Evolutionary conservation across 1,284 basidiomycete genomes (phyloP).

Genomic region (Caloboletus inedulis): DNA sequence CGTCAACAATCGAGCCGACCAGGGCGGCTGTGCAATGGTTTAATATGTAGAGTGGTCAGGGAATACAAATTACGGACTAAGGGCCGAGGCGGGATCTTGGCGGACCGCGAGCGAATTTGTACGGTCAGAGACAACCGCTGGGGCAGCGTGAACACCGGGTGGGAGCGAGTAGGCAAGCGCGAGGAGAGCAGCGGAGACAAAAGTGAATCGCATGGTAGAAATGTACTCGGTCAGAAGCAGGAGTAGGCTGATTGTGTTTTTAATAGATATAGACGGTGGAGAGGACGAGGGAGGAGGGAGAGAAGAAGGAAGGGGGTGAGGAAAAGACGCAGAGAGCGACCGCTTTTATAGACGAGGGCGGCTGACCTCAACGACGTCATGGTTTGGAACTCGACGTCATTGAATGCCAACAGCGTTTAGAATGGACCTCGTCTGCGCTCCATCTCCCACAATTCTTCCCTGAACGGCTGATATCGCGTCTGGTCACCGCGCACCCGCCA

Average conservation of each 20-base stretch:
- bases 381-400: constrained; percentile 16
- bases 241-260: constrained; percentile 24
- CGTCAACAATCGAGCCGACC: fast-evolving
- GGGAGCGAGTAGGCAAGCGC: constrained; percentile 34
- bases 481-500: constrained; percentile 37
- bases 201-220: constrained; percentile 38
- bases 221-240: constrained; percentile 26
- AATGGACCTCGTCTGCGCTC: constrained; percentile 42
- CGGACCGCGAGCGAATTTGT: constrained; percentile 3
- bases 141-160: constrained; percentile 16
- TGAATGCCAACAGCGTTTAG: constrained; percentile 11
- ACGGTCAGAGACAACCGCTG: constrained; percentile 3
- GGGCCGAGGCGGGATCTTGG: background rate
- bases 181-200: constrained; percentile 37
- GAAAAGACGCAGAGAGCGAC: background rate
- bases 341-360: constrained; percentile 26
- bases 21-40: constrained; percentile 4
- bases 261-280: constrained; percentile 11
- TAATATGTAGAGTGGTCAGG: background rate
- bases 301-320: constrained; percentile 8
- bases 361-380: constrained; percentile 16
- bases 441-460: constrained; percentile 59
- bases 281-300: constrained; percentile 10
- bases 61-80: background rate
- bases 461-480: constrained; percentile 29